Base-by-base conservation (phyloP, 2,329 filamentous ascomycete species). In the Macroventuria anomochaeta region DNA sequence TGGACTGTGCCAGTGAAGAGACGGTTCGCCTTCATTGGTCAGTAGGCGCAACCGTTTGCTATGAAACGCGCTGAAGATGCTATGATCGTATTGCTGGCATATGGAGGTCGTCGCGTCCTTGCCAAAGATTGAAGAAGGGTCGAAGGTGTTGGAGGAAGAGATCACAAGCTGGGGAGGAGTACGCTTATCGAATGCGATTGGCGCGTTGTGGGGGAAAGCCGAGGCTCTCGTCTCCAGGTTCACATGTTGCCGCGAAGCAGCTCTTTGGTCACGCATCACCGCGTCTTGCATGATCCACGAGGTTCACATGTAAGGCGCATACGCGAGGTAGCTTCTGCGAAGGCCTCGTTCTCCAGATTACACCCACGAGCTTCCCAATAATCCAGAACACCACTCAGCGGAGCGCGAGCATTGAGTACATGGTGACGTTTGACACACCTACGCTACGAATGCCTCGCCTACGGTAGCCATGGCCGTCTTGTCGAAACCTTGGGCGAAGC, bases 381-480 rank as follows among this genome's bases (percentile, higher is more conserved):
- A 12, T 17, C 23, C 25, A 17, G 0, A 25, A 1, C 38, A 21
- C 20, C 38, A 21, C 20, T 20, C 33, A 26, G 12, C 18, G 13
- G 18, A 53, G 36, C 32, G 29, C 38, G 28, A 8, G 11, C 25
- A n/a, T 5, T 18, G 10, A 18, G 39, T 36, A 26, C 23, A 37
- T 46, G 25, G 53, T 55, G 46, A 50, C 46, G 36, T 31, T 18
- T 49, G 31, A 46, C 26, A 41, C 53, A 23, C 29, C 12, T 15
- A n/a, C 15, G 20, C 46, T 25, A 42, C 53, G 53, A 42, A 68
- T 69, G 62, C 55, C 58, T 63, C 52, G 32, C 40, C 47, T 36
- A 64, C 55, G 59, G 56, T 68, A 68, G 56, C 54, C 57, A 77
- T 77, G 75, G 74, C 73, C 50, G 75, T 72, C 58, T 68, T 76